Evolutionary conservation across 2,329 filamentous ascomycete genomes (phyloP), one percentile per base, ranked within the genome.

Genomic region (Cladosporium cucumerinum): DNA sequence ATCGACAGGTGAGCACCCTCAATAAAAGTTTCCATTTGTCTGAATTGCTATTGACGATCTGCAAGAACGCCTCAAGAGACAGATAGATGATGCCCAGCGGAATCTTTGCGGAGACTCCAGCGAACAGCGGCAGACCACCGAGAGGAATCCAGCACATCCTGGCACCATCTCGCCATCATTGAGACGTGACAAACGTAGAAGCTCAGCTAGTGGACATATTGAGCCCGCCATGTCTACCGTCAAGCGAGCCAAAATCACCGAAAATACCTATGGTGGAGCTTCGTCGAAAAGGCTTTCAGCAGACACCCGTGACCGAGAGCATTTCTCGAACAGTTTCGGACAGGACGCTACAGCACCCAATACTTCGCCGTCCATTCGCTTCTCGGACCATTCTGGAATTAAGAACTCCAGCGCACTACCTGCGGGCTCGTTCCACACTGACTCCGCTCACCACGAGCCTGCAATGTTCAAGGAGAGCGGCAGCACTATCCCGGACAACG

Each of bases 401-500:
- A 48, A 51, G 11, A 66, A 61, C 18, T 62, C 67, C 1, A 74
- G 71, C 69, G 66, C 67, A 5, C 66, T 77, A 10, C 72, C 76
- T 43, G 43, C 21, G 14, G 76, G 72, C 5, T 76, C 75, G 14
- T 69, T 80, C 36, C 69, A 70, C 28, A 69, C 75, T 3, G 70
- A 77, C 36, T 81, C 79, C 59, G 72, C 68, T 21, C 59, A 73
- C 16, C 79, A 81, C 65, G 75, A 81, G 30, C 78, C 79, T 1
- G 70, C 70, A 46, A 72, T 80, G 73, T 81, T 81, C 65, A 73
- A 71, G 55, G 76, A 78, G 32, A 72, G 73, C 46, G 80, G 78
- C 16, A 80, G 76, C 65, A 82, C 80, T 0, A 68, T 80, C 16
- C 76, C 76, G 4, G 78, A 80, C 65, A 78, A 76, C 36, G 78